phyloP scores from a whole-genome alignment of 148 eudicot species.

The Pouteria glomerata region DNA sequence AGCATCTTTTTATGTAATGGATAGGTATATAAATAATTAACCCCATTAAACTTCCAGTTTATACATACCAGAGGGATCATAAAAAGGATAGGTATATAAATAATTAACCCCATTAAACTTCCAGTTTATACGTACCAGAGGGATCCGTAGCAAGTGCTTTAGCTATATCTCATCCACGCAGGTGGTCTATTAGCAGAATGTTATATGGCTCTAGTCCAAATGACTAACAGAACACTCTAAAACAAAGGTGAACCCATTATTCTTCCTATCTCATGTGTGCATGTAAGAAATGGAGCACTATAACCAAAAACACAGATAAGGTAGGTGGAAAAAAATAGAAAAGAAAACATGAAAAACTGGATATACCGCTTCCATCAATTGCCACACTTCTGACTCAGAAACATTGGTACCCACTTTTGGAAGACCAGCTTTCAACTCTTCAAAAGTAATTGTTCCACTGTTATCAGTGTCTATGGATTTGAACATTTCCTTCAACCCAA shows the following conservation, averaged over 20 bases:
- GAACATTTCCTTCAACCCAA: conserved; percentile 94
- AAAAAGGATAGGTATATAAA: too few relatives aligned
- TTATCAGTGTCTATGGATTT: conserved; percentile 90
- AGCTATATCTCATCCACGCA: background rate
- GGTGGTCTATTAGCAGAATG: background rate
- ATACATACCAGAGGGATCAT: background rate
- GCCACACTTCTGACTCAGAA: conserved; percentile 86
- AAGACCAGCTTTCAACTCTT: conserved; percentile 88
- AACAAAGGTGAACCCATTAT: background rate
- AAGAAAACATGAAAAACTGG: background rate
- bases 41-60: background rate
- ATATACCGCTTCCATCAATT: conserved; percentile 92
- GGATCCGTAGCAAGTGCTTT: background rate
- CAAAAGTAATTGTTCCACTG: conserved; percentile 87
- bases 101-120: background rate
- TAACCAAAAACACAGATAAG: background rate
- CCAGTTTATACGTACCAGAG: too few relatives aligned
- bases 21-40: background rate
- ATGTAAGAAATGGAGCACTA: background rate
- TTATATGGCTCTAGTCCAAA: too few relatives aligned
- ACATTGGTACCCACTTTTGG: conserved; percentile 87
- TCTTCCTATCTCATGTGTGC: background rate
- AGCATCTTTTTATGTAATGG: background rate
- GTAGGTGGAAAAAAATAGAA: background rate
- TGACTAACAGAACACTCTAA: background rate